A percentile compares a stretch with the other conserved stretches of the same genome.
Conservation (phyloP, 2,329 filamentous ascomycete species). For the Aspergillus jensenii region DNA sequence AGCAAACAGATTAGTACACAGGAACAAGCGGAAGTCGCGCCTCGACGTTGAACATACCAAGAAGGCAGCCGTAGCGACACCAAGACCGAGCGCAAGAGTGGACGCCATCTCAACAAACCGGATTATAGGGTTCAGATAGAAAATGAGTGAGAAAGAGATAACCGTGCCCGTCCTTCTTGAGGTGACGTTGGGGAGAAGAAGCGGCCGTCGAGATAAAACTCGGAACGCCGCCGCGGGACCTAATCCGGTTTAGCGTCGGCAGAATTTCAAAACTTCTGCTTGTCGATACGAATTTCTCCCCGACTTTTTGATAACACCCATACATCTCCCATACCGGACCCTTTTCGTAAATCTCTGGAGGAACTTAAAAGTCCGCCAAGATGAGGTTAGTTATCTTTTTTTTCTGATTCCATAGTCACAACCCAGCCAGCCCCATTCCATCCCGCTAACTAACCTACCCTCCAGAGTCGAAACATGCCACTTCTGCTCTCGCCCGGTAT, state of each 20-base stretch:
- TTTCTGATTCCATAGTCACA: not conserved
- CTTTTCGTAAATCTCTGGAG: not conserved
- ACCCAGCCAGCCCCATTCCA: not conserved
- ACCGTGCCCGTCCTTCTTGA: not conserved
- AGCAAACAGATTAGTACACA: slow-evolving; percentile 15
- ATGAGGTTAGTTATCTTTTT: slow-evolving; percentile 22
- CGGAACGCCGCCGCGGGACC: slow-evolving; percentile 30
- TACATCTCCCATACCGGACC: not conserved
- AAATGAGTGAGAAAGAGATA: slow-evolving; percentile 11
- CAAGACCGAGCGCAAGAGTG: slow-evolving; percentile 44
- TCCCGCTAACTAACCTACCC: not conserved
- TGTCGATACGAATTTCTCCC: slow-evolving; percentile 19
- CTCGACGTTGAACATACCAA: slow-evolving; percentile 59
- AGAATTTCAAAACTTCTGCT: slow-evolving; percentile 27
- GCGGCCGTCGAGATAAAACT: slow-evolving; percentile 34
- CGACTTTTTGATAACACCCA: slow-evolving; percentile 17
- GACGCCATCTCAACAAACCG: slow-evolving; percentile 39
- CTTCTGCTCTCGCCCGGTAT: slow-evolving; percentile 66
- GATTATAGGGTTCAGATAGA: not conserved
- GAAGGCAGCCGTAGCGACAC: slow-evolving; percentile 64
- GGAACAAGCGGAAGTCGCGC: not conserved
- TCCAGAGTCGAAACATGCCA: slow-evolving; percentile 62
- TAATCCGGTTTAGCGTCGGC: slow-evolving; percentile 33
- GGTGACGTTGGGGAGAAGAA: slow-evolving; percentile 18
- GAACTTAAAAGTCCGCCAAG: slow-evolving; percentile 7